Evolutionary conservation across 768 basidiomycete species (phyloP).

Genomic region (Boletus rubroflammeus): DNA sequence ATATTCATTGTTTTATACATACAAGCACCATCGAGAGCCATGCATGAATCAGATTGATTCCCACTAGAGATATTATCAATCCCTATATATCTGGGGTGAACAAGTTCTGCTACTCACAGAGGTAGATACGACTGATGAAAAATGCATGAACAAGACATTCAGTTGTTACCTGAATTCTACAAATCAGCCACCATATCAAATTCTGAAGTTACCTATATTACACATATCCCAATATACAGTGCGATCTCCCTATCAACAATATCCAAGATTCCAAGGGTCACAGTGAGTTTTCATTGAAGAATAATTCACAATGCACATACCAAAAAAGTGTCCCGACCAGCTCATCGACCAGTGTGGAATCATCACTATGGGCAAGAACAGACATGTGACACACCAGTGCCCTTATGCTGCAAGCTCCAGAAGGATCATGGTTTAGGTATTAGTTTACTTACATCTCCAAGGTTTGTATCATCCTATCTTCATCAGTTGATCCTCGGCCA

Average conservation of each 20-base stretch:
- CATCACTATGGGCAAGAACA: neutral
- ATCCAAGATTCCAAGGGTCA: neutral
- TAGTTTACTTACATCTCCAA: conserved; percentile 9
- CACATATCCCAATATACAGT: conserved; percentile 14
- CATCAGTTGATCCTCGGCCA: neutral
- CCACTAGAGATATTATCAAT: conserved; percentile 8
- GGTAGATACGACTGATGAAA: conserved; percentile 22
- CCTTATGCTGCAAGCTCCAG: conserved; percentile 2
- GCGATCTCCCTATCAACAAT: conserved; percentile 10
- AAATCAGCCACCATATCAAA: conserved; percentile 2
- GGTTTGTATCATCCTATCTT: conserved; percentile 20
- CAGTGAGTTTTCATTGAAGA: neutral
- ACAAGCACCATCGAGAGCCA: conserved; percentile 17
- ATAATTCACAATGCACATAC: conserved; percentile 12
- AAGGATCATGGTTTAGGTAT: neutral
- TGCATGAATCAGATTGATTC: neutral
- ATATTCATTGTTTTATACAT: neutral
- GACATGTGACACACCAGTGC: conserved; percentile 8
- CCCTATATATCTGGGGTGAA: neutral
- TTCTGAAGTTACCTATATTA: neutral
- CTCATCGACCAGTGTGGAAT: neutral
- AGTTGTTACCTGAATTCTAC: conserved; percentile 8
- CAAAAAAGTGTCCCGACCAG: neutral
- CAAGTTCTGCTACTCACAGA: conserved; percentile 11
- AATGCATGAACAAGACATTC: conserved; percentile 23